A percentile compares a stretch with the other conserved stretches of the same genome.
Evolutionary conservation across 371 early-diverging fungal genomes (phyloP).

Genomic region (Choanephora cucurbitarum): DNA sequence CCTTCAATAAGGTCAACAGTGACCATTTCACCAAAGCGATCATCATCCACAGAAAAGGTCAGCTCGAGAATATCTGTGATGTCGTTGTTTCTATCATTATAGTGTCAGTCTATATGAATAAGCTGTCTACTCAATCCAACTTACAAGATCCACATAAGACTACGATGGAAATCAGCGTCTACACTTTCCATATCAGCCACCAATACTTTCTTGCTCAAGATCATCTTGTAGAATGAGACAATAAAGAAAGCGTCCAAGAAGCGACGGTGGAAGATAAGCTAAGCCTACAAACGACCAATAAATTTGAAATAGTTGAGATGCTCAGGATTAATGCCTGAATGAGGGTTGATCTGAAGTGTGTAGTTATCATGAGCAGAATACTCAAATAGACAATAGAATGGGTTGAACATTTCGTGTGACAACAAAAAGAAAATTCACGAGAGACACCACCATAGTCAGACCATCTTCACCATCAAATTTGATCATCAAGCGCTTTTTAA

Average conservation of each 20-base stretch:
- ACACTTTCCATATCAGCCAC: constrained; percentile 95
- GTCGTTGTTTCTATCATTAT: constrained; percentile 72
- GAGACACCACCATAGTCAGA: constrained; percentile 96
- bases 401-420: constrained; percentile 98
- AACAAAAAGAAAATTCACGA: constrained; percentile 96
- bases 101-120: not conserved
- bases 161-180: constrained; percentile 92
- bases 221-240: constrained; percentile 95
- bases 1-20: constrained; percentile 88
- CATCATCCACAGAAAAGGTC: constrained; percentile 92
- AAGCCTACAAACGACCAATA: constrained; percentile 96
- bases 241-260: constrained; percentile 97
- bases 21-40: constrained; percentile 91
- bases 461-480: constrained; percentile 99
- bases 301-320: constrained; percentile 98
- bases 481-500: constrained; percentile 95
- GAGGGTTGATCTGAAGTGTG: constrained; percentile 95
- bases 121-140: constrained; percentile 16
- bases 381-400: constrained; percentile 96
- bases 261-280: constrained; percentile 94
- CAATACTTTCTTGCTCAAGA: constrained; percentile 84
- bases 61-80: constrained; percentile 86
- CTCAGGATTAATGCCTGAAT: constrained; percentile 96
- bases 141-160: constrained; percentile 92
- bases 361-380: constrained; percentile 97